These are phyloP conservation scores for Dryadomyces sulphureus DNA, from an alignment of 2,329 filamentous ascomycete species.

Conservation along the genomic window DNA sequence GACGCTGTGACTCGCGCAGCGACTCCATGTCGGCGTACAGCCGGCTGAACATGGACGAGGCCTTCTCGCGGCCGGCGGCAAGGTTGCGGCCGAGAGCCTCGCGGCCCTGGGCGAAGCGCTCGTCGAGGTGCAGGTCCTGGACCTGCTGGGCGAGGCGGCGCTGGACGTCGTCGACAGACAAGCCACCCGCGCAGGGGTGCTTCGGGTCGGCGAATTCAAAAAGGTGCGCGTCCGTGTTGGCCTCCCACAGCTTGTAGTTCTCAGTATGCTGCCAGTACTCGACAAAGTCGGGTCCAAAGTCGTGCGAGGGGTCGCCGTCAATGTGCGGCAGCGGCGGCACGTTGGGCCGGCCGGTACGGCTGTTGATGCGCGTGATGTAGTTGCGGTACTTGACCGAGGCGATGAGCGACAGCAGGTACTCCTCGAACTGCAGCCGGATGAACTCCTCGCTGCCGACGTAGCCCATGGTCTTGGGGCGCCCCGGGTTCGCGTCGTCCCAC, in stretches of 20 bases:
- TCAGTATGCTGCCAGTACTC: conserved; percentile 78
- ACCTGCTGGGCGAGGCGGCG: conserved; percentile 81
- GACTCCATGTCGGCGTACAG: conserved; percentile 84
- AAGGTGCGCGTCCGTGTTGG: conserved; percentile 66
- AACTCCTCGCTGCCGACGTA: conserved; percentile 96
- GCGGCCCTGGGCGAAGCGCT: conserved; percentile 66
- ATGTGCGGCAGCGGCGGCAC: conserved; percentile 39
- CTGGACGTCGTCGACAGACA: conserved; percentile 90
- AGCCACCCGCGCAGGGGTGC: conserved; percentile 82
- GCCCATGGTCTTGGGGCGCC: conserved; percentile 81
- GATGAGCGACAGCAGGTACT: conserved; percentile 81
- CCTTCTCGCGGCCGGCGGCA: conserved; percentile 77
- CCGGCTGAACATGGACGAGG: conserved; percentile 72
- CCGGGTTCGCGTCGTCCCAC: conserved; percentile 86
- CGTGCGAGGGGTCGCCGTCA: conserved; percentile 70
- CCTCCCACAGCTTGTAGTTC: conserved; percentile 81
- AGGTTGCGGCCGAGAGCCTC: conserved; percentile 81
- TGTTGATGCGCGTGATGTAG: conserved; percentile 43
- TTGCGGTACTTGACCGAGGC: conserved; percentile 82
- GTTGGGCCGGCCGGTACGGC: conserved; percentile 28
- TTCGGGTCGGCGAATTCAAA: conserved; percentile 90
- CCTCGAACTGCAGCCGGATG: conserved; percentile 91
- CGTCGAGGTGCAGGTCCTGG: conserved; percentile 84
- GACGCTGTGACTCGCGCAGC: conserved; percentile 58
- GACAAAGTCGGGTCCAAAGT: conserved; percentile 76